These are phyloP conservation scores for Carex parvula DNA, from an alignment of 176 grass and related monocot genomes.

Conservation along the genomic window DNA sequence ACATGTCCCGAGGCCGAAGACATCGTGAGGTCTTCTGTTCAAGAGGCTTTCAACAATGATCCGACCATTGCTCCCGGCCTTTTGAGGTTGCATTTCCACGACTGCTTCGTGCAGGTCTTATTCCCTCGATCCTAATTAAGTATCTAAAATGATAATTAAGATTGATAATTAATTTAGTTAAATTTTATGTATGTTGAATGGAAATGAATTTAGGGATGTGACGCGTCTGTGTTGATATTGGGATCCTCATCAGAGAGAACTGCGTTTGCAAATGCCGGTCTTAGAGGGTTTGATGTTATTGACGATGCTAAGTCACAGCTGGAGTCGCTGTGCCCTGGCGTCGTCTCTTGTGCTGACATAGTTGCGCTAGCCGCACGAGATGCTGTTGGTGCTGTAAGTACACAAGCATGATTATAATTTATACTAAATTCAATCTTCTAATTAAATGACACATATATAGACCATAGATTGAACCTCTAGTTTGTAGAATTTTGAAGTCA, in stretches of 20 bases:
- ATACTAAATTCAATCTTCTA: background rate
- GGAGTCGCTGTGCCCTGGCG: conserved; percentile 52
- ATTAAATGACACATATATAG: background rate
- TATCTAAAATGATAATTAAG: background rate
- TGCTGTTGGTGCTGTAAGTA: conserved; percentile 54
- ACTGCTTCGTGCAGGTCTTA: conserved; percentile 79
- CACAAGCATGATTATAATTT: background rate
- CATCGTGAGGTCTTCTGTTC: conserved; percentile 52
- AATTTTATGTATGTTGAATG: background rate
- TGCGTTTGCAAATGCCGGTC: conserved; percentile 58
- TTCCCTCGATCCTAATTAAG: background rate
- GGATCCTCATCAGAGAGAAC: conserved; percentile 46
- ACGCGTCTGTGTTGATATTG: conserved; percentile 66
- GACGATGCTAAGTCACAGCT: conserved; percentile 68
- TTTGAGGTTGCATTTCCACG: conserved; percentile 85
- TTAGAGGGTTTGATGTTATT: conserved; percentile 69
- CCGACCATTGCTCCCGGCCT: conserved; percentile 56
- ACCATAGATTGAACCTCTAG: background rate
- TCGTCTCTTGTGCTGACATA: conserved; percentile 74
- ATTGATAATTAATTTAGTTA: background rate
- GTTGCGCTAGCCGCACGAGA: conserved; percentile 68
- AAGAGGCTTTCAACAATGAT: conserved; percentile 48
- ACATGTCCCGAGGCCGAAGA: conserved; percentile 66
- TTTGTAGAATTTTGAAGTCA: background rate
- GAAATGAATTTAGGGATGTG: conserved; percentile 50